A percentile compares a stretch with the other conserved stretches of the same genome.
Conservation (phyloP, 257 asterid genomes). For the Solanum sparsipilum region DNA sequence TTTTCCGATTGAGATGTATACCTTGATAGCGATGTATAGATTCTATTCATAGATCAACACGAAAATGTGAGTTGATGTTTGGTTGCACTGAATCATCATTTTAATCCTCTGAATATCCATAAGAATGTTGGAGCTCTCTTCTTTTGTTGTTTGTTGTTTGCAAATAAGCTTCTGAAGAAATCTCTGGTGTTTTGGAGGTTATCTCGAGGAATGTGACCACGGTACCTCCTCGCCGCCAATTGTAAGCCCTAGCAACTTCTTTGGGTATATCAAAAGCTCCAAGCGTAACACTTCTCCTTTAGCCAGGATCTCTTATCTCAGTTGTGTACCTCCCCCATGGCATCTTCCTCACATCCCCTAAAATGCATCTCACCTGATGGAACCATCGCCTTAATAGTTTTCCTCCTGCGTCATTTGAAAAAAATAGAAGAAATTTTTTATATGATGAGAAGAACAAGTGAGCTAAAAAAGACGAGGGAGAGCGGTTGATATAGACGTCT, state of each 20-base stretch:
- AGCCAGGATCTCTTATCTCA: conserved; percentile 3
- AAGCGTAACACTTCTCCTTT: not conserved
- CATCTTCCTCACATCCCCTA: not conserved
- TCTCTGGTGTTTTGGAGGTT: too few species aligned
- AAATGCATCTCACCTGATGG: not conserved
- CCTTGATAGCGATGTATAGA: not conserved
- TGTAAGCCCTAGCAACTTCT: conserved; percentile 4
- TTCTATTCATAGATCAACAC: not conserved
- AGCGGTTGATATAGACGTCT: not conserved
- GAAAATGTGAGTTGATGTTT: not conserved
- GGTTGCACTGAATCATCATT: too few species aligned
- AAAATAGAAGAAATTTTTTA: too few species aligned
- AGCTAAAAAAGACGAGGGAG: not conserved
- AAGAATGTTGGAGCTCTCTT: too few species aligned
- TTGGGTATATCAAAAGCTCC: not conserved
- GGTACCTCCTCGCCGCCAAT: not conserved
- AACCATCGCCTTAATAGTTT: not conserved
- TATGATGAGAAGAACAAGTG: not conserved
- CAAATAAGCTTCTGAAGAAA: too few species aligned
- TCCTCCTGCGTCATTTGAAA: not conserved
- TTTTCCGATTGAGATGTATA: not conserved
- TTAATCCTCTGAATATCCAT: too few species aligned
- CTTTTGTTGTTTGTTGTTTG: too few species aligned
- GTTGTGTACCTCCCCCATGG: not conserved
- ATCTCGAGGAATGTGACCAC: not conserved